phyloP scores from a whole-genome alignment of 1,284 basidiomycete species.

The Austroboletus niveus region DNA sequence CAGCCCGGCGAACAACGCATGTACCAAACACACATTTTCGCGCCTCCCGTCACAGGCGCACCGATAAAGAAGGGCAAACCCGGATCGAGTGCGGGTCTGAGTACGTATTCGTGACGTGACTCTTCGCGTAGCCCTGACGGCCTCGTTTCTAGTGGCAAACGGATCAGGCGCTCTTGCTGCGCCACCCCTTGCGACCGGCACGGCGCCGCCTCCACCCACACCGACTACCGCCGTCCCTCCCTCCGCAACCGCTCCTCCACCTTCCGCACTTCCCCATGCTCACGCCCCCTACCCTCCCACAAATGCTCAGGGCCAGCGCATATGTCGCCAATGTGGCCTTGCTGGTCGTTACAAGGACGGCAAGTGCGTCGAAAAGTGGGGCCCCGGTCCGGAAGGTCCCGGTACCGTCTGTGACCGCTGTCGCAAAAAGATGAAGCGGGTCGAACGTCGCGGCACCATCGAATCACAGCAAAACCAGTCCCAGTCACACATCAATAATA shows the following conservation, averaged over 20 bases:
- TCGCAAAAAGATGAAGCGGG: slow-evolving; percentile 83
- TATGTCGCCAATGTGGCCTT: slow-evolving; percentile 70
- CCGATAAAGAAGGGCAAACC: slow-evolving; percentile 60
- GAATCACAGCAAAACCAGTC: slow-evolving; percentile 24
- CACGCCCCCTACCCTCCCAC: slow-evolving; percentile 35
- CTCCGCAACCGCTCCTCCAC: slow-evolving; percentile 5
- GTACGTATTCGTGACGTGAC: slow-evolving; percentile 16
- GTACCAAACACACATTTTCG: slow-evolving; percentile 67
- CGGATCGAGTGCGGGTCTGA: slow-evolving; percentile 22
- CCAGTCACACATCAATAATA: slow-evolving; percentile 13
- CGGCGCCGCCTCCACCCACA: slow-evolving; percentile 14
- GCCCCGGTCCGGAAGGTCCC: slow-evolving; percentile 77
- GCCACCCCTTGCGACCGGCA: slow-evolving; percentile 15
- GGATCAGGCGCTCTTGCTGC: slow-evolving; percentile 22
- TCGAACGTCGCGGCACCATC: slow-evolving; percentile 70
- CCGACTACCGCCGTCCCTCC: slow-evolving; percentile 14
- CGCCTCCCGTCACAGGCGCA: slow-evolving; percentile 65
- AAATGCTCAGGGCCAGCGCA: slow-evolving; percentile 65
- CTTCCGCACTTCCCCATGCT: slow-evolving; percentile 3
- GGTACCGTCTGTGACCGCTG: slow-evolving; percentile 84
- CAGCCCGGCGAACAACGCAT: slow-evolving; percentile 43
- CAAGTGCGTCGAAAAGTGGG: slow-evolving; percentile 86
- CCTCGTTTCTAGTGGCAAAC: slow-evolving; percentile 19
- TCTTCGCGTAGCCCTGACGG: slow-evolving; percentile 15
- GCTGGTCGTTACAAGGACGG: slow-evolving; percentile 76